These are phyloP conservation scores for Epichloe scottii DNA, from an alignment of 2,329 filamentous ascomycete genomes.

Conservation along the genomic window DNA sequence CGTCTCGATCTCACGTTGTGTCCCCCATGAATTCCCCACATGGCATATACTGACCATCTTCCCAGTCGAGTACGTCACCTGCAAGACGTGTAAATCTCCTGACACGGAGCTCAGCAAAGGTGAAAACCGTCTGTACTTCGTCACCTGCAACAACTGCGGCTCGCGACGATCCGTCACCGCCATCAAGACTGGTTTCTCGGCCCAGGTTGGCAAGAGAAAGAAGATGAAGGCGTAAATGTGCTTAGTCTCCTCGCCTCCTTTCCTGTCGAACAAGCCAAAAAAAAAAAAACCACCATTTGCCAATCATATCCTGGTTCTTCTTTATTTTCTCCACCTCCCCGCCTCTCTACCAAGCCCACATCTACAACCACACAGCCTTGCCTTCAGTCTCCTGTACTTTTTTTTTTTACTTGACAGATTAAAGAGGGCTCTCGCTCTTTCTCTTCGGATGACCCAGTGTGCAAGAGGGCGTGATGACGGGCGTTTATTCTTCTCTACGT, in stretches of 20 bases:
- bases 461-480: no score
- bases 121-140: slow-evolving; percentile 98
- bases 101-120: slow-evolving; percentile 97
- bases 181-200: slow-evolving; percentile 99
- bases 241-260: not conserved
- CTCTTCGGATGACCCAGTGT: not conserved
- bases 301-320: not conserved
- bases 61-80: slow-evolving; percentile 88
- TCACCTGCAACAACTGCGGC: slow-evolving; percentile 80
- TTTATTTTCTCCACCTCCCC: not conserved
- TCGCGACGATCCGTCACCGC: slow-evolving; percentile 81
- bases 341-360: not conserved
- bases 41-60: not conserved
- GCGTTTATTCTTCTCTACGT: no score
- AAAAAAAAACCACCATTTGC: not conserved
- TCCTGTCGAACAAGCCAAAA: not conserved
- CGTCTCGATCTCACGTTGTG: not conserved
- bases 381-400: not conserved
- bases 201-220: slow-evolving; percentile 96
- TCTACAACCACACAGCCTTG: not conserved
- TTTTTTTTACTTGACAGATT: not conserved
- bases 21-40: not conserved
- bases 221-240: slow-evolving; percentile 68
- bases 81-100: slow-evolving; percentile 93
- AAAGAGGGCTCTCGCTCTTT: not conserved